Base-by-base conservation (phyloP, 2,329 filamentous ascomycete species). In the Macrophomina tecta region DNA sequence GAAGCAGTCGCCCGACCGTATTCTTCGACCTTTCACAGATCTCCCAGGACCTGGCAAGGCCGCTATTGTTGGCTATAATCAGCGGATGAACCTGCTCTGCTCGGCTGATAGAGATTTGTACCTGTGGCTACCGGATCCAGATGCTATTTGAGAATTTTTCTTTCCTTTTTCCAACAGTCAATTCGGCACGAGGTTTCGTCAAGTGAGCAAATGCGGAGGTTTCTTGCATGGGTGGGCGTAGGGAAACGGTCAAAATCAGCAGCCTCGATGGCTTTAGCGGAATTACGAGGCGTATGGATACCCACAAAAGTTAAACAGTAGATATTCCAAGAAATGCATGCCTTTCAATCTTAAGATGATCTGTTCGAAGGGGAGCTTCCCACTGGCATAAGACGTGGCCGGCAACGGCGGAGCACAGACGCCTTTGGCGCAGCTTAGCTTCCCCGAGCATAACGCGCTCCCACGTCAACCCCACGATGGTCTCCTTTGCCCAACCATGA, bases 71-170 rank as follows among this genome's bases (percentile, higher is more conserved):
- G 92, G 91, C 28, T 95, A 93, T 77, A 98, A 97, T 76, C 95
- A 94, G 32, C 86, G 94, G 60, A 95, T 91, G 79, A 97, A 98
- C 78, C 89, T 97, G 82, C 86, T 98, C 71, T 94, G 93, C 8
- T 95, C 90, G 52, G 95, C 93, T 3, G 94, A 98, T 73, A 90
- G 90, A 74, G 93, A 97, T 64, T 71, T 84, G n/a, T 73, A 80
- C 65, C 72, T 85, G 16, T 85, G 82, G 82, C 70, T 82, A 68
- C 82, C 82, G 23, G 82, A 83, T 72, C 72, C 77, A 14, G 82
- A 83, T 14, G 40, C 36, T 2, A 49, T 65, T 5, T 65, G 14
- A 65, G n/a, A 42, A 14, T n/a, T 16, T 5, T 18, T 62, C 18
- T 23, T 42, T 40, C n/a, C 18, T 8, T n/a, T 30, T 11, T 9